phyloP scores from a whole-genome alignment of 2,329 filamentous ascomycete genomes.

The Verruconis gallopava region DNA sequence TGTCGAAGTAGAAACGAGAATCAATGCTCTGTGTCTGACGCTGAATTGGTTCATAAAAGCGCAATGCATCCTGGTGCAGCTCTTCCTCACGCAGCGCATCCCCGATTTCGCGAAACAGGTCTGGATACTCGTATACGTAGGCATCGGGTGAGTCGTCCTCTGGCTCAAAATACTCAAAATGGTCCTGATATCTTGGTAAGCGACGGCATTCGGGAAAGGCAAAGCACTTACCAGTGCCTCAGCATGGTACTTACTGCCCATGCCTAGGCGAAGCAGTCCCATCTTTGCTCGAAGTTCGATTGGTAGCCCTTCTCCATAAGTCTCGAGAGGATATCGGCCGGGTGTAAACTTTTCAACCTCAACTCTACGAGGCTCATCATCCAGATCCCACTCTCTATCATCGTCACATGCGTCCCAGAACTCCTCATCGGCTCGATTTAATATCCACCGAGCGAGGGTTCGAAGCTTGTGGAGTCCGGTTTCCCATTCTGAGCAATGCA shows the following conservation, averaged over 20 bases:
- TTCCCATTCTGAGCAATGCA: conserved; percentile 47
- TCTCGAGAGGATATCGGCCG: conserved; percentile 37
- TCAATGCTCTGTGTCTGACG: conserved; percentile 32
- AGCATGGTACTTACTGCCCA: conserved; percentile 45
- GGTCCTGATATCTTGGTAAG: conserved; percentile 31
- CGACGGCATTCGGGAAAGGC: conserved; percentile 13
- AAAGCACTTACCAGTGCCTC: conserved; percentile 57
- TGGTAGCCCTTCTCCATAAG: conserved; percentile 64
- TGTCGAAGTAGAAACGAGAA: conserved; percentile 36
- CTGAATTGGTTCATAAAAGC: conserved; percentile 43
- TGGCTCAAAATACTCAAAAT: conserved; percentile 53
- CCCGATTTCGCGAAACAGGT: conserved; percentile 64
- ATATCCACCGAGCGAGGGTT: conserved; percentile 63
- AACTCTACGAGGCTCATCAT: conserved; percentile 53
- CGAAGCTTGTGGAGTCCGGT: conserved; percentile 60
- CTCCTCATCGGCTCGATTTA: conserved; percentile 58
- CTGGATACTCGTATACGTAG: conserved; percentile 53
- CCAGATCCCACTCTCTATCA: conserved; percentile 79
- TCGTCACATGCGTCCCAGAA: conserved; percentile 67
- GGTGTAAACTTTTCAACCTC: conserved; percentile 48
- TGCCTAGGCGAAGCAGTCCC: conserved; percentile 65
- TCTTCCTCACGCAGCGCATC: conserved; percentile 42
- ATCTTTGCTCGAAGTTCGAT: conserved; percentile 74
- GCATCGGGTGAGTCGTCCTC: conserved; percentile 38
- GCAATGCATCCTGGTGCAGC: conserved; percentile 41